Conservation (phyloP, 768 basidiomycete species). For the Termitomyces sp. region DNA sequence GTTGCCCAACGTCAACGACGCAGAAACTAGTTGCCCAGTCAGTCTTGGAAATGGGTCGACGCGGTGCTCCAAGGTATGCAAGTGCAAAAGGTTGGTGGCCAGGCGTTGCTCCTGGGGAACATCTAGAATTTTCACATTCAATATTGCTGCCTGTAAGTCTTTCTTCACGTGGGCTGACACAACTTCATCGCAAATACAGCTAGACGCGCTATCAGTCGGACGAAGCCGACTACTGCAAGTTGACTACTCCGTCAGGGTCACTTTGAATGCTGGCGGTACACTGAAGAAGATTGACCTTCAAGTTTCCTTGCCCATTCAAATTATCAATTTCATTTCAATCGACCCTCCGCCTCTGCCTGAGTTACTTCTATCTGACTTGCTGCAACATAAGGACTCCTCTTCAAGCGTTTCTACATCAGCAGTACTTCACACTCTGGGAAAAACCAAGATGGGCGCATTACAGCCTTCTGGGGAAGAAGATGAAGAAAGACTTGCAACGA, state of each 20-base stretch:
- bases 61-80: constrained; percentile 61
- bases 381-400: neutral
- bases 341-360: neutral
- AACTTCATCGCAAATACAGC: constrained; percentile 31
- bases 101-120: constrained; percentile 65
- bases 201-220: constrained; percentile 64
- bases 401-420: neutral
- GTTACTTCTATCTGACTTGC: neutral
- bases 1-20: constrained; percentile 15
- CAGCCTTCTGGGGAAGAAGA: neutral
- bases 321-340: neutral
- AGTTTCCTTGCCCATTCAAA: neutral
- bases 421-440: neutral
- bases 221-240: constrained; percentile 75
- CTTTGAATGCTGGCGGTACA: constrained; percentile 57
- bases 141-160: constrained; percentile 69
- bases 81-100: constrained; percentile 91
- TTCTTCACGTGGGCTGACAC: constrained; percentile 9
- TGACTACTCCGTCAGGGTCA: constrained; percentile 66
- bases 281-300: constrained; percentile 30
- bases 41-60: constrained; percentile 62
- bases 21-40: constrained; percentile 65
- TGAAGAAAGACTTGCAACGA: neutral
- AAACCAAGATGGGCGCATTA: neutral
- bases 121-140: constrained; percentile 61